Conservation (phyloP, 129 eudicot species). For the Heracleum sosnowskyi region DNA sequence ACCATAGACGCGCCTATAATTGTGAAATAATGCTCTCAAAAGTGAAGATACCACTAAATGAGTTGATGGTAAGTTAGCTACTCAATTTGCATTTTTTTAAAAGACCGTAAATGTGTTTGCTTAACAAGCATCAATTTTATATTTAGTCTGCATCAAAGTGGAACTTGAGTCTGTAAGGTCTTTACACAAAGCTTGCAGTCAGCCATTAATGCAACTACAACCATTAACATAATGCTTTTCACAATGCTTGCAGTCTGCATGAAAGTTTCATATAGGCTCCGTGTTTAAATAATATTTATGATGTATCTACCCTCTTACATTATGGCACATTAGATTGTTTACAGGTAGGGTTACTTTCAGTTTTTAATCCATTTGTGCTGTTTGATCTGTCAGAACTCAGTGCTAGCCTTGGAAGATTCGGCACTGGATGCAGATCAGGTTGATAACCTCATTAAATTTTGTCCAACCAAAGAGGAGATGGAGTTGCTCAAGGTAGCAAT, state of each 20-base stretch:
- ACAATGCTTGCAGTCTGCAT: background rate
- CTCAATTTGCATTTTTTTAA: background rate
- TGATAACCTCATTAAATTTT: conserved; percentile 91
- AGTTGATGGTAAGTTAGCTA: conserved; percentile 58
- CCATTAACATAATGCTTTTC: too few relatives aligned
- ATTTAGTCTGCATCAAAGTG: background rate
- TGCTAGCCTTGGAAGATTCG: conserved; percentile 76
- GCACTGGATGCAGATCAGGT: conserved; percentile 88
- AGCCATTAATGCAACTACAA: too few relatives aligned
- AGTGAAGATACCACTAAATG: conserved; percentile 72
- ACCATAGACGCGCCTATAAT: conserved; percentile 82
- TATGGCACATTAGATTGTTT: background rate
- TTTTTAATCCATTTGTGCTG: background rate
- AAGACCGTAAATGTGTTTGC: background rate
- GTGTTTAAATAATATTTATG: background rate
- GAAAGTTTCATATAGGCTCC: too few relatives aligned
- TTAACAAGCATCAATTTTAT: background rate
- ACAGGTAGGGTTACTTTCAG: background rate
- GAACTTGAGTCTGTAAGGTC: background rate
- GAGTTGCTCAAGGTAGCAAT: conserved; percentile 73
- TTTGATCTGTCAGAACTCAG: conserved; percentile 47
- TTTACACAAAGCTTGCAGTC: background rate
- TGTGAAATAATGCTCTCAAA: conserved; percentile 97
- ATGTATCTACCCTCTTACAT: background rate
- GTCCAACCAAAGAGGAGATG: conserved; percentile 94